Conservation (phyloP, 495 filamentous ascomycete species). For the Lasiosphaeria miniovina region DNA sequence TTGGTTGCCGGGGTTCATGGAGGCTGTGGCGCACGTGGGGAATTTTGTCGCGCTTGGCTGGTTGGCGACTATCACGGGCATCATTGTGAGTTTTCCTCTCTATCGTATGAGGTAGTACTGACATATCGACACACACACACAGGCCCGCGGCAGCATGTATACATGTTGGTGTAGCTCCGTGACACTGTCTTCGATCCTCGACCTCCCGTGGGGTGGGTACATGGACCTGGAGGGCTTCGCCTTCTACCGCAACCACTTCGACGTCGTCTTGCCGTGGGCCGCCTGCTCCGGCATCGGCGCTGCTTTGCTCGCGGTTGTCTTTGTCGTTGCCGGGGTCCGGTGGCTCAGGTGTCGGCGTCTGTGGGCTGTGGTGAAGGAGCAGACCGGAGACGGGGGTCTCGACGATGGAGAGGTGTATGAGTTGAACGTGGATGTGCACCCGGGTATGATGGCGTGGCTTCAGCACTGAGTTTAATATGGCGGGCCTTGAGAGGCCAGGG, state of each 20-base stretch:
- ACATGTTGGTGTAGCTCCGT: slow-evolving; percentile 13
- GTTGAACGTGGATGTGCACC: too few relatives aligned
- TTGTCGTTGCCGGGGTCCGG: not conserved
- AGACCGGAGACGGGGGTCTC: not conserved
- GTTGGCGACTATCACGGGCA: not conserved
- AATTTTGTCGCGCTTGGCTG: not conserved
- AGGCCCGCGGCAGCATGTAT: slow-evolving; percentile 36
- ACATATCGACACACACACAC: not conserved
- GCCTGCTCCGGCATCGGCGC: not conserved
- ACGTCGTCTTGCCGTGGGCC: not conserved
- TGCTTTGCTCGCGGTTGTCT: not conserved
- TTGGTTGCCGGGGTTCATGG: not conserved
- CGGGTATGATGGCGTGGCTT: too few relatives aligned
- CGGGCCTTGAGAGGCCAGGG: too few relatives aligned
- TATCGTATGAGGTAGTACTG: too few relatives aligned
- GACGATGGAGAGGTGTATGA: too few relatives aligned
- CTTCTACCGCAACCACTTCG: slow-evolving; percentile 12
- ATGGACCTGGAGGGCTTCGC: slow-evolving; percentile 23
- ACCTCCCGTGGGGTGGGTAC: slow-evolving; percentile 17
- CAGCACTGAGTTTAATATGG: too few relatives aligned
- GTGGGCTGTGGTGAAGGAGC: not conserved
- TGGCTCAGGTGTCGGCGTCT: slow-evolving; percentile 2
- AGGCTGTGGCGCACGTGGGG: not conserved
- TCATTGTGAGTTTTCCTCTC: not conserved
- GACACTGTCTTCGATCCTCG: not conserved